Base-by-base conservation (phyloP, 106 monocot genomes). In the Triglochin maritima region DNA sequence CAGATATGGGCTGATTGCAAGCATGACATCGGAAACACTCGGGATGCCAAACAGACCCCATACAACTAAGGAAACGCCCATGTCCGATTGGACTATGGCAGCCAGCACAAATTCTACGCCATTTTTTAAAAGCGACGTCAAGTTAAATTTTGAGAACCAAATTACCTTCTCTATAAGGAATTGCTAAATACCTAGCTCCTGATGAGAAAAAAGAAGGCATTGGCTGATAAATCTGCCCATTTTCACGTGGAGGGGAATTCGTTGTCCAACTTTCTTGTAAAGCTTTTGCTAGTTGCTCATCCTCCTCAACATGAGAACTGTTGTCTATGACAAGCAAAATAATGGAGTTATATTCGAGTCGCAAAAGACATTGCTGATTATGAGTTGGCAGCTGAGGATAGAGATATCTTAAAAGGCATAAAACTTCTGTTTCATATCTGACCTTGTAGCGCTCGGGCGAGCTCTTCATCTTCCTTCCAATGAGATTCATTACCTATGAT, bases 31-130 rank as follows among this genome's bases (percentile, higher is more conserved):
- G 53, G 45, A 95, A 87, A 70, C 90, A 95, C 6, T 85, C 83
- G 41, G 87, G 90, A 56, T 95, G 95, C 95, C 95, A 90, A 68
- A 87, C 52, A 51, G 81, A 74, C 70, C 73, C 85, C 85, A 87
- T 90, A 67, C 87, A 95, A 50, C 79, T 95, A 44, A 95, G 81
- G 69, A 85, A 95, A 7, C 86, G 83, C 46, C 88, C 96, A 81
- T 82, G 80, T 46, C 80, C 86, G 44, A 96, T 88, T 69, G 75
- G 78, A 51, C 43, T 71, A 44, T 91, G 68, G 76, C 96, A 96
- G 44, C 90, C 91, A 71, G 90, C 88, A 77, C 96, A 96, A 66
- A 81, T 79, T 75, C 90, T 95, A 69, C 50, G 75, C 6, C 29
- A 29, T 29, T 29, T 29, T 29, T 29, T 29, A 29, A 29, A 29